A percentile compares a stretch with the other conserved stretches of the same genome.
phyloP scores from a whole-genome alignment of 2,329 filamentous ascomycete species.

The Colletotrichum gigasporum region DNA sequence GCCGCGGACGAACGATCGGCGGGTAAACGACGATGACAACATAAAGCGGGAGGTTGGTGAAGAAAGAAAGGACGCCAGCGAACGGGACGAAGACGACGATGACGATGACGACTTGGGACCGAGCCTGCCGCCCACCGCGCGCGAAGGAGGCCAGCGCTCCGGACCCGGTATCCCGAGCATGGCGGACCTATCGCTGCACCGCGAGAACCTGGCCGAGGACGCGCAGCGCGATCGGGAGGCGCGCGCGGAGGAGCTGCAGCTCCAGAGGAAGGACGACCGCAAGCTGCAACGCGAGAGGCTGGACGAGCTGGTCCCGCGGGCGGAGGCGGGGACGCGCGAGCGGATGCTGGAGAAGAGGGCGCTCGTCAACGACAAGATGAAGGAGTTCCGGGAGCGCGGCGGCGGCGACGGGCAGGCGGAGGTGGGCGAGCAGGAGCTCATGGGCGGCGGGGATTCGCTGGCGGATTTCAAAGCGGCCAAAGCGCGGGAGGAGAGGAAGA shows the following conservation, averaged over 20 bases:
- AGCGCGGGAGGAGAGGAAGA: slow-evolving; percentile 73
- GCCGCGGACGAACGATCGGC: neutral
- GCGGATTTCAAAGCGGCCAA: slow-evolving; percentile 75
- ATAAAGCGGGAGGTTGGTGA: slow-evolving; percentile 15
- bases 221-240: slow-evolving; percentile 55
- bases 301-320: slow-evolving; percentile 84
- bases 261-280: slow-evolving; percentile 71
- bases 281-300: slow-evolving; percentile 74
- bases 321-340: slow-evolving; percentile 84
- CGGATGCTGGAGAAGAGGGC: slow-evolving; percentile 86
- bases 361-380: slow-evolving; percentile 76
- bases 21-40: neutral
- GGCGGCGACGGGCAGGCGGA: slow-evolving; percentile 48
- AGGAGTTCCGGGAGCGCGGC: slow-evolving; percentile 72
- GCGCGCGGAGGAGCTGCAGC: slow-evolving; percentile 62
- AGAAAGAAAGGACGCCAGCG: slow-evolving; percentile 32
- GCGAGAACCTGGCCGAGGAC: slow-evolving; percentile 60
- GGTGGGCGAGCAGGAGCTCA: slow-evolving; percentile 77
- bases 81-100: slow-evolving; percentile 54
- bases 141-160: slow-evolving; percentile 37
- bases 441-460: slow-evolving; percentile 75
- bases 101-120: slow-evolving; percentile 71
- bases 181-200: slow-evolving; percentile 75
- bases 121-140: slow-evolving; percentile 45
- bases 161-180: slow-evolving; percentile 75